phyloP scores from a whole-genome alignment of 2,329 filamentous ascomycete genomes.

The Cadophora sp. region DNA sequence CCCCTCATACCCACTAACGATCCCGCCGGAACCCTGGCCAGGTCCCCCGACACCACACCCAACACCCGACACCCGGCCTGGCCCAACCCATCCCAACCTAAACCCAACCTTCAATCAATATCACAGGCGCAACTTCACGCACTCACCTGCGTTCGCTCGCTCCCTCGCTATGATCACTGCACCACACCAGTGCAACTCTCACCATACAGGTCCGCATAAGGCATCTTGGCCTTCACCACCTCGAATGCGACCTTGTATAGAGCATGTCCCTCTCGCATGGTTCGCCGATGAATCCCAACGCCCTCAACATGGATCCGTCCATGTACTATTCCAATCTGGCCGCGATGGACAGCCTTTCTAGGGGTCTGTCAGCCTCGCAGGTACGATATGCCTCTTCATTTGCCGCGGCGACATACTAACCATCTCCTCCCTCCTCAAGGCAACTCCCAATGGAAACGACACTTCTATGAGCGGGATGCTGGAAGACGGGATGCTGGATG shows the following conservation, averaged over 20 bases:
- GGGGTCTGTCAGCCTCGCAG: slow-evolving; percentile 41
- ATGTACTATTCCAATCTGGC: slow-evolving; percentile 38
- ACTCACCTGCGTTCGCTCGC: background rate
- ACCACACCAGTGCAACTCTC: background rate
- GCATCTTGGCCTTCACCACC: slow-evolving; percentile 29
- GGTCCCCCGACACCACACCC: no score
- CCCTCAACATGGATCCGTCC: slow-evolving; percentile 38
- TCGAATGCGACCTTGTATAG: slow-evolving; percentile 27
- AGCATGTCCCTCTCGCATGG: slow-evolving; percentile 36
- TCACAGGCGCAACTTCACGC: slow-evolving; percentile 9
- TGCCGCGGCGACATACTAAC: slow-evolving; percentile 19
- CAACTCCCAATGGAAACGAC: slow-evolving; percentile 35
- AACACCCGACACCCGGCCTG: no score
- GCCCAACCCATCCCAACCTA: no score
- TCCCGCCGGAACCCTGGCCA: no score
- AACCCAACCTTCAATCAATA: no score
- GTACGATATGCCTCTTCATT: slow-evolving; percentile 29
- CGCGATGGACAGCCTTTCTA: slow-evolving; percentile 34
- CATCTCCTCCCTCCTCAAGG: slow-evolving; percentile 25
- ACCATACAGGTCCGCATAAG: slow-evolving; percentile 16
- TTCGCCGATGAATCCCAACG: slow-evolving; percentile 34
- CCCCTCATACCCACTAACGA: no score
- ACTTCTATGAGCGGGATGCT: slow-evolving; percentile 50
- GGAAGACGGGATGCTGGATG: slow-evolving; percentile 51
- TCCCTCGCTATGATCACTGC: background rate